Conservation (phyloP, 2,329 filamentous ascomycete species). For the Epichloe amarillans region DNA sequence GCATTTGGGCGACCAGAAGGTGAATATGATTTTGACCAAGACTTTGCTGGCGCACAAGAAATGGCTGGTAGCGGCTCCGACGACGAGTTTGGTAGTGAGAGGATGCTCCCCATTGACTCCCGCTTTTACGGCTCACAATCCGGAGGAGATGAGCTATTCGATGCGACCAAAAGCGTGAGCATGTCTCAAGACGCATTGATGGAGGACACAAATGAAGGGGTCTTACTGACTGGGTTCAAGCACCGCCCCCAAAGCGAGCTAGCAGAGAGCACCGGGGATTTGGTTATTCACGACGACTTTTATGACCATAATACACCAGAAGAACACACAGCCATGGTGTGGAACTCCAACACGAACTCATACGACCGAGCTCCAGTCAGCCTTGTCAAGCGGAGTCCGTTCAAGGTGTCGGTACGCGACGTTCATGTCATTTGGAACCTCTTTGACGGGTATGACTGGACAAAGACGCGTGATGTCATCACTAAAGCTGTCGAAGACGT, state of each 20-base stretch:
- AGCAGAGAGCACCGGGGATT: slow-evolving; percentile 43
- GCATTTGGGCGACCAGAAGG: slow-evolving; percentile 55
- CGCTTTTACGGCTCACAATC: slow-evolving; percentile 33
- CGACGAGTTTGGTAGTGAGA: slow-evolving; percentile 18
- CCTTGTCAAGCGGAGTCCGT: slow-evolving; percentile 52
- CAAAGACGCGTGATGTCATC: slow-evolving; percentile 72
- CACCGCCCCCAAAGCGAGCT: slow-evolving; percentile 11
- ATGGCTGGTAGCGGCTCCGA: slow-evolving; percentile 28
- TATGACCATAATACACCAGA: slow-evolving; percentile 51
- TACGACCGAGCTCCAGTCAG: slow-evolving; percentile 54
- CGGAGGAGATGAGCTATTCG: slow-evolving; percentile 34
- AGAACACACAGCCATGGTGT: slow-evolving; percentile 56
- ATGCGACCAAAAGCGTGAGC: slow-evolving; percentile 25
- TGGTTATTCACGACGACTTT: slow-evolving; percentile 66
- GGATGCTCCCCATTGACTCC: slow-evolving; percentile 25
- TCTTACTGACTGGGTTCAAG: slow-evolving; percentile 22
- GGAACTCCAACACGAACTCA: slow-evolving; percentile 65
- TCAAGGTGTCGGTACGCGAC: slow-evolving; percentile 69
- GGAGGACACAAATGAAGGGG: slow-evolving; percentile 24
- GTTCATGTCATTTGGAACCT: slow-evolving; percentile 95
- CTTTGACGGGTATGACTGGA: slow-evolving; percentile 97
- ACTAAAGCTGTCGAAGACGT: slow-evolving; percentile 80
- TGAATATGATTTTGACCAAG: slow-evolving; percentile 49
- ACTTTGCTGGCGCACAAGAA: slow-evolving; percentile 42
- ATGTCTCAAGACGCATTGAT: slow-evolving; percentile 17